phyloP scores from a whole-genome alignment of 2,329 filamentous ascomycete species.

The Trichoderma simmonsii region DNA sequence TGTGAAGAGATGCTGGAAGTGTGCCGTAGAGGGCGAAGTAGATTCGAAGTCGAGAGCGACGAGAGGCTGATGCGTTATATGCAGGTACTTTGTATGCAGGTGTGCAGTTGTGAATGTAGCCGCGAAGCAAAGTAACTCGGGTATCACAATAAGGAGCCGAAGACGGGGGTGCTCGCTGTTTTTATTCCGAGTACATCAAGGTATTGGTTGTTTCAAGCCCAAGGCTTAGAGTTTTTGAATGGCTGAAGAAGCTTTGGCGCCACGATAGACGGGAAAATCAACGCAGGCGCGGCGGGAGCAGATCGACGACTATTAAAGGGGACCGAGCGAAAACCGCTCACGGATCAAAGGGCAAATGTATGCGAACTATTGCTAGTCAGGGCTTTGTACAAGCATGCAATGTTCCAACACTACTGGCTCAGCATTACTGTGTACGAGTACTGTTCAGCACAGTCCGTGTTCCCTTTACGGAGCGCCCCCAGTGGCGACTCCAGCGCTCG shows the following conservation, averaged over 20 bases:
- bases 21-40: background rate
- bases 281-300: slow-evolving; percentile 15
- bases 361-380: slow-evolving; percentile 16
- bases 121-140: background rate
- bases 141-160: background rate
- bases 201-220: background rate
- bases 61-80: background rate
- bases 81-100: background rate
- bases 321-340: slow-evolving; percentile 13
- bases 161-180: background rate
- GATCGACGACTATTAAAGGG: slow-evolving; percentile 16
- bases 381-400: background rate
- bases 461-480: slow-evolving; percentile 6
- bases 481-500: slow-evolving; percentile 15
- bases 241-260: slow-evolving; percentile 12
- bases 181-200: background rate
- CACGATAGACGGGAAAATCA: slow-evolving; percentile 1
- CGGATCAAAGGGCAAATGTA: background rate
- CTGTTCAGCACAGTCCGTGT: background rate
- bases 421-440: background rate
- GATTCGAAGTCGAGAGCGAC: background rate
- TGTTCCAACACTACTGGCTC: background rate
- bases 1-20: background rate
- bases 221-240: background rate
- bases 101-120: background rate